Evolutionary conservation across 441 rosid species (phyloP).

Genomic region (Populus hybrid): DNA sequence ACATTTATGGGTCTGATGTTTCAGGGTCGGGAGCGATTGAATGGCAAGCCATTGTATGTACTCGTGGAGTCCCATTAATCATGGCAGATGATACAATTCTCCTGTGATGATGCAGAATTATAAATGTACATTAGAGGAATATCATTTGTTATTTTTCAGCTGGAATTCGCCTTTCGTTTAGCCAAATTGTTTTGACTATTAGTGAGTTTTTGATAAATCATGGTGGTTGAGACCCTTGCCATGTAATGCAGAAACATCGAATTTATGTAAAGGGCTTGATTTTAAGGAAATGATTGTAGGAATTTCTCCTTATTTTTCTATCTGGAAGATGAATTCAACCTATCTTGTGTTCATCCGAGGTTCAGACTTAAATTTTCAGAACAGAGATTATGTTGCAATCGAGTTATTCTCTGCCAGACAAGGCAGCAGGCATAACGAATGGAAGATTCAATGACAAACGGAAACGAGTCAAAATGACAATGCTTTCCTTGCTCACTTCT

Average conservation of each 20-base stretch:
- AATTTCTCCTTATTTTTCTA: not conserved
- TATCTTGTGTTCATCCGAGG: no score
- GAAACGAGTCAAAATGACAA: not conserved
- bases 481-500: not conserved
- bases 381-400: not conserved
- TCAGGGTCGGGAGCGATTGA: slow-evolving; percentile 72
- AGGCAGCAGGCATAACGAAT: not conserved
- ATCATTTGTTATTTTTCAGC: slow-evolving; percentile 12
- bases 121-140: slow-evolving; percentile 30
- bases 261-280: slow-evolving; percentile 25
- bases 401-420: not conserved
- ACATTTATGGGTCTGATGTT: not conserved
- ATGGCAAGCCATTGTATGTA: slow-evolving; percentile 66
- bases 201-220: slow-evolving; percentile 21
- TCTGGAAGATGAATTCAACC: not conserved
- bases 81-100: slow-evolving; percentile 5
- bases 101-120: slow-evolving; percentile 18
- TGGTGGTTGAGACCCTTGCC: slow-evolving; percentile 20
- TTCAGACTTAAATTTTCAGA: not conserved
- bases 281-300: slow-evolving; percentile 14
- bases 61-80: slow-evolving; percentile 69
- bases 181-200: slow-evolving; percentile 10
- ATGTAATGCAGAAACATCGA: slow-evolving; percentile 22
- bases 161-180: not conserved
- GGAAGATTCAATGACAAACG: not conserved